phyloP scores from a whole-genome alignment of 2,329 filamentous ascomycete species.

The Helotiales sp. region DNA sequence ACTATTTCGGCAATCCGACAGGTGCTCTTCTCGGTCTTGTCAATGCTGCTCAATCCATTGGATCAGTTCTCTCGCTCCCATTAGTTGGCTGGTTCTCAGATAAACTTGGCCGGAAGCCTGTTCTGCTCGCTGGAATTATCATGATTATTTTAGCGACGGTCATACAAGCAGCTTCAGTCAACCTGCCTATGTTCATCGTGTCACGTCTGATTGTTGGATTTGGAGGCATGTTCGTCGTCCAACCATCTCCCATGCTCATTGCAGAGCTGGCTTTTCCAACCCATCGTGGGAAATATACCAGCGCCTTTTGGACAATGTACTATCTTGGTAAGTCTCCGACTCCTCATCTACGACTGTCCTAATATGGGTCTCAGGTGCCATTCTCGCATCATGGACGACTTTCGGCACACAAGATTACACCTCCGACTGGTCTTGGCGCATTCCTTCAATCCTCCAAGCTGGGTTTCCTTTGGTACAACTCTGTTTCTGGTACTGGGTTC shows the following conservation, averaged over 20 bases:
- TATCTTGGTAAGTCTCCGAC: neutral
- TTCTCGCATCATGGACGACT: constrained; percentile 46
- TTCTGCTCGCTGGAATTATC: constrained; percentile 33
- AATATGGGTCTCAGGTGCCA: constrained; percentile 37
- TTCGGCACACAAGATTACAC: constrained; percentile 16
- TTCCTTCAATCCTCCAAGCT: neutral
- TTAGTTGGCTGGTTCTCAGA: constrained; percentile 37
- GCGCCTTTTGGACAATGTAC: constrained; percentile 41
- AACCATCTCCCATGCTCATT: constrained; percentile 40
- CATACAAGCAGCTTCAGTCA: constrained; percentile 40
- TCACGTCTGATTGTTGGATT: constrained; percentile 41
- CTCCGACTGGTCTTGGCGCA: neutral
- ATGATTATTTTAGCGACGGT: constrained; percentile 39
- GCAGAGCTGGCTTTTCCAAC: constrained; percentile 47
- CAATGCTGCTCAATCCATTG: constrained; percentile 34
- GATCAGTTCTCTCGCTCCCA: constrained; percentile 38
- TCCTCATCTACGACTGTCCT: neutral
- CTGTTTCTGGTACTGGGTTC: neutral
- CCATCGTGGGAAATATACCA: constrained; percentile 43
- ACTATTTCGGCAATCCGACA: constrained; percentile 35
- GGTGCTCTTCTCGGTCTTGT: constrained; percentile 36
- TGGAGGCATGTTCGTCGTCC: constrained; percentile 42
- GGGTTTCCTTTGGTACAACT: constrained; percentile 44
- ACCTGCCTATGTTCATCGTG: constrained; percentile 38
- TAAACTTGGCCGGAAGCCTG: constrained; percentile 31